Conservation (phyloP, 805 yeast genomes). For the Kodamaea sagamina region DNA sequence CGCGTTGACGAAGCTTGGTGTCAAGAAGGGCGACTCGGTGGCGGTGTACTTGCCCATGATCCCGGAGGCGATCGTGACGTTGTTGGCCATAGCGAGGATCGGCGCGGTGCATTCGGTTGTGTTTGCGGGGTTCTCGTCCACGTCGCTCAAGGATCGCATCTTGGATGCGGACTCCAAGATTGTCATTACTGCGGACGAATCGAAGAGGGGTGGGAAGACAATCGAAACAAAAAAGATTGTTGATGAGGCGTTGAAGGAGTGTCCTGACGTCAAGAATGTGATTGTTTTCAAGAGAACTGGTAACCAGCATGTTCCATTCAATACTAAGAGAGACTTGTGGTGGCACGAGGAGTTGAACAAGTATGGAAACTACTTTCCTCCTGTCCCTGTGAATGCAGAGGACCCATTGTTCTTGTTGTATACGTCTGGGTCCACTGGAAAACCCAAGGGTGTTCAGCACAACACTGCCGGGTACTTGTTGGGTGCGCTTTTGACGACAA, state of each 20-base stretch:
- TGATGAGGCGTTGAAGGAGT: constrained; percentile 82
- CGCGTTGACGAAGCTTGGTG: constrained; percentile 80
- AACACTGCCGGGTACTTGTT: constrained; percentile 91
- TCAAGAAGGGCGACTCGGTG: constrained; percentile 91
- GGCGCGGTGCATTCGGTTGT: constrained; percentile 97
- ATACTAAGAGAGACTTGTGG: constrained; percentile 83
- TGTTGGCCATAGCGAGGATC: constrained; percentile 87
- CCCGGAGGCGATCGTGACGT: constrained; percentile 92
- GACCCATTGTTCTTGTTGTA: constrained; percentile 94
- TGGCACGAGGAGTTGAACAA: constrained; percentile 90
- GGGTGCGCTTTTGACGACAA: constrained; percentile 89
- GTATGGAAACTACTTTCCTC: constrained; percentile 83
- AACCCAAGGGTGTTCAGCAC: constrained; percentile 98
- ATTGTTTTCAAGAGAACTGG: constrained; percentile 90
- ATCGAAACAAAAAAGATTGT: constrained; percentile 92
- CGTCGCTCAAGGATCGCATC: constrained; percentile 88
- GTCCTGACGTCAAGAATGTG: constrained; percentile 78
- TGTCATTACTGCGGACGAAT: constrained; percentile 93
- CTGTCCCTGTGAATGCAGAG: constrained; percentile 83
- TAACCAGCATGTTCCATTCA: constrained; percentile 66
- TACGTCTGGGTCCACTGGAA: constrained; percentile 97
- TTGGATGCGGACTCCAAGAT: constrained; percentile 82
- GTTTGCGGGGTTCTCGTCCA: constrained; percentile 95
- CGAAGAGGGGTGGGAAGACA: constrained; percentile 92
- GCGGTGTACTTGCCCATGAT: constrained; percentile 98